Percentiles rank a stretch among this genome's conserved stretches.
Conservation (phyloP, 352 stramenopile genomes). For the Phytophthora melonis region DNA sequence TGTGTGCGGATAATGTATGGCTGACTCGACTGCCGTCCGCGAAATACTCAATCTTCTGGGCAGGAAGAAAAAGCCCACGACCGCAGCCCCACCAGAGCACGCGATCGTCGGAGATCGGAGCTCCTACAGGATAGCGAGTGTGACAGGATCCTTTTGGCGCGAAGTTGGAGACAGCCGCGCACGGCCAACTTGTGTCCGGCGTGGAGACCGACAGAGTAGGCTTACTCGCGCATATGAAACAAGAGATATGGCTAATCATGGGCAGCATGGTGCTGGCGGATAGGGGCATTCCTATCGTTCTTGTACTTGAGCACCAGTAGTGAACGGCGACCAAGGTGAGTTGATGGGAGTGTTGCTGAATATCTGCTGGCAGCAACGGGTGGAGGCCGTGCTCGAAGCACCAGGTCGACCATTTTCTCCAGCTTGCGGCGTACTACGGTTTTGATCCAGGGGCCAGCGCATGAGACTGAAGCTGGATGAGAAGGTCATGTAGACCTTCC, state of each 20-base stretch:
- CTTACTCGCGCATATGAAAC: conserved; percentile 24
- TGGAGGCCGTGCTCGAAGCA: neutral
- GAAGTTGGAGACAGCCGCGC: conserved; percentile 16
- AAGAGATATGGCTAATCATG: conserved; percentile 25
- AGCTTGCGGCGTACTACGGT: conserved; percentile 8
- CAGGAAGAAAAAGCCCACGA: conserved; percentile 33
- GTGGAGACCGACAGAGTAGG: conserved; percentile 13
- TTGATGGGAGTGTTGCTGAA: neutral
- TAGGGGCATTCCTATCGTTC: neutral
- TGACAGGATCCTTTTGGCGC: conserved; percentile 12
- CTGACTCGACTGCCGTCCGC: neutral
- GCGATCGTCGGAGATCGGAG: conserved; percentile 16
- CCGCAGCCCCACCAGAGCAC: conserved; percentile 25
- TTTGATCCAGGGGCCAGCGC: neutral
- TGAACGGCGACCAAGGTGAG: conserved; percentile 1
- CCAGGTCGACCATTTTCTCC: conserved; percentile 8
- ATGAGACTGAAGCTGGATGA: conserved; percentile 8
- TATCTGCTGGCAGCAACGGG: neutral
- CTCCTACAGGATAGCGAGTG: neutral
- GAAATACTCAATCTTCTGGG: conserved; percentile 20
- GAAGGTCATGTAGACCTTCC: conserved; percentile 18
- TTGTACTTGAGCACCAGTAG: neutral
- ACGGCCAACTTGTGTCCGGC: too few relatives aligned
- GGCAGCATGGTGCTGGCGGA: conserved; percentile 11
- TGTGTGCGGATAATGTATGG: conserved; percentile 3